Conservation (phyloP, 345 rosid genomes). For the Triadica sebifera region DNA sequence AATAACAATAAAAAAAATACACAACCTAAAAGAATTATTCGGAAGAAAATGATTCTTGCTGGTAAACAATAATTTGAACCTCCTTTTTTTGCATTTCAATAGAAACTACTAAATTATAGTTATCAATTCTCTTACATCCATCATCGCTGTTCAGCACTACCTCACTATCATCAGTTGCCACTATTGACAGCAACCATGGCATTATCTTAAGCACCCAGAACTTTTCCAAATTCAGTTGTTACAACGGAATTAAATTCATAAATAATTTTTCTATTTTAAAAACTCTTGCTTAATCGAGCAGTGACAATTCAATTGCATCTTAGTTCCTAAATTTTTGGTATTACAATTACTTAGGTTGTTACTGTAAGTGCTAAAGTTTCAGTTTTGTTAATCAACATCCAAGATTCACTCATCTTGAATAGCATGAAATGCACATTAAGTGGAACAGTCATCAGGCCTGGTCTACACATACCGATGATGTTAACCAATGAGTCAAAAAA, state of each 20-base stretch:
- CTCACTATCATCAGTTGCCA: neutral
- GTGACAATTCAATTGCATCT: neutral
- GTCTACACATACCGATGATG: neutral
- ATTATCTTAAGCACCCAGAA: neutral
- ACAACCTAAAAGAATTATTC: neutral
- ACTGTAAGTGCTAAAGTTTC: neutral
- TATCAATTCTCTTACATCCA: neutral
- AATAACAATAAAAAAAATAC: neutral
- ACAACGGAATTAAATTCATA: neutral
- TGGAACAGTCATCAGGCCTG: neutral
- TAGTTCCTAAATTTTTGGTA: neutral
- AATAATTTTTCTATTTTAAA: neutral
- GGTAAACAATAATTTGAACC: neutral
- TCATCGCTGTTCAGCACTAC: neutral
- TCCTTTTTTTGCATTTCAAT: neutral
- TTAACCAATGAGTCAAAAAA: neutral
- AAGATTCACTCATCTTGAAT: neutral
- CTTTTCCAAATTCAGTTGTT: neutral
- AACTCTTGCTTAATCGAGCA: neutral
- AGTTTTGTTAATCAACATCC: neutral
- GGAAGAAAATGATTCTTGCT: neutral
- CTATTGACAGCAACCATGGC: neutral
- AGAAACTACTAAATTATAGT: neutral
- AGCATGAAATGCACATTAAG: neutral
- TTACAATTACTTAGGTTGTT: neutral